These are phyloP conservation scores for Hamigera avellanea DNA, from an alignment of 495 filamentous ascomycete genomes.

Conservation along the genomic window DNA sequence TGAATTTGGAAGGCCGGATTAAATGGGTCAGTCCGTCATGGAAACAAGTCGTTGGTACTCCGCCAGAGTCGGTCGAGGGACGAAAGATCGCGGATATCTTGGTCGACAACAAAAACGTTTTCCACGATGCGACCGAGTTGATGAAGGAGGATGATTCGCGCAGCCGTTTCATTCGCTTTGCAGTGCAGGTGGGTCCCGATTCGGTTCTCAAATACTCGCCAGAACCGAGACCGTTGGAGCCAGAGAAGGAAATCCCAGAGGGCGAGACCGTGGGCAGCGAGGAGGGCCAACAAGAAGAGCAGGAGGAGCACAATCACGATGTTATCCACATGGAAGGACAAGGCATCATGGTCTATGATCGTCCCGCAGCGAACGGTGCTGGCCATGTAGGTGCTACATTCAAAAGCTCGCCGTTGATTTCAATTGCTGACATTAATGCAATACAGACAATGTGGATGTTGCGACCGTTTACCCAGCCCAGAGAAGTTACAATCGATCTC, in stretches of 20 bases:
- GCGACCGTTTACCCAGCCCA: constrained; percentile 75
- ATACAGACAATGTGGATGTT: constrained; percentile 98
- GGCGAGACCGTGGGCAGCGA: constrained; percentile 12
- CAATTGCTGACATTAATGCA: constrained; percentile 10
- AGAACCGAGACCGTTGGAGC: constrained; percentile 19
- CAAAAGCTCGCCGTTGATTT: neutral
- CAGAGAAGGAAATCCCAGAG: constrained; percentile 4
- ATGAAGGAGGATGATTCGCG: constrained; percentile 89
- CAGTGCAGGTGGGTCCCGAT: constrained; percentile 59
- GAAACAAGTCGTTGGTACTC: constrained; percentile 80
- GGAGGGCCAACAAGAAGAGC: constrained; percentile 29
- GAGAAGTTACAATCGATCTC: constrained; percentile 91
- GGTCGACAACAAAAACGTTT: constrained; percentile 64
- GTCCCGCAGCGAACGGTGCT: constrained; percentile 62
- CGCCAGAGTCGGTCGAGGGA: constrained; percentile 59
- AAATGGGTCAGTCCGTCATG: constrained; percentile 97
- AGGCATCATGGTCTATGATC: constrained; percentile 95
- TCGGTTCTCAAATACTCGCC: constrained; percentile 51
- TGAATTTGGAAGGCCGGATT: constrained; percentile 77
- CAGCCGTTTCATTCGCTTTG: constrained; percentile 84
- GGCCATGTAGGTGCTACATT: constrained; percentile 63
- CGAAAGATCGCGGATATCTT: constrained; percentile 71
- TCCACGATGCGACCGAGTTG: constrained; percentile 68
- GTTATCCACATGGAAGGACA: constrained; percentile 81
- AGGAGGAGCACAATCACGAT: constrained; percentile 33